phyloP scores from a whole-genome alignment of 768 basidiomycete genomes.

The Gloeopeniophorella convolvens region DNA sequence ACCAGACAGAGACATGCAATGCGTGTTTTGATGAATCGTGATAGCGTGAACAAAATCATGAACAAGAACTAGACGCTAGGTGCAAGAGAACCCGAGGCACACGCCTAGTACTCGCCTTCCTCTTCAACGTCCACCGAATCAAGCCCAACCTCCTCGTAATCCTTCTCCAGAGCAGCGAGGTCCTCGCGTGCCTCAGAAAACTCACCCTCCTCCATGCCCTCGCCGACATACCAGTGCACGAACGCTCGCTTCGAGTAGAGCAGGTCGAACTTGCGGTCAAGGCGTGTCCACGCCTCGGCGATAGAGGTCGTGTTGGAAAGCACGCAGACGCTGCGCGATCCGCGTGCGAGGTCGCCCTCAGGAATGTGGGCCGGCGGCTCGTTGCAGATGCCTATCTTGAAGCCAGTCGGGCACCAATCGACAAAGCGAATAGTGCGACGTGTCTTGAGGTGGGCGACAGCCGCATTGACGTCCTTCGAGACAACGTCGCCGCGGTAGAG shows the following conservation, averaged over 20 bases:
- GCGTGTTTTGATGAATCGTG: too few species aligned
- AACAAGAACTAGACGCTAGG: too few species aligned
- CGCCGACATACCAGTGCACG: conserved; percentile 63
- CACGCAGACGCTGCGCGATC: conserved; percentile 71
- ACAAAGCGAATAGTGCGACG: conserved; percentile 76
- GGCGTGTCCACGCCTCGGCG: conserved; percentile 66
- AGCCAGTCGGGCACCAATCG: conserved; percentile 75
- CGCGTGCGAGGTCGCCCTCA: conserved; percentile 71
- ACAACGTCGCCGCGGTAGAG: conserved; percentile 74
- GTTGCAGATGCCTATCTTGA: conserved; percentile 76
- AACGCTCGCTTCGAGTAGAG: conserved; percentile 60
- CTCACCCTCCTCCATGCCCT: conserved; percentile 89
- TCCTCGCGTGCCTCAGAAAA: conserved; percentile 99
- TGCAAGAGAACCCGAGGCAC: too few species aligned
- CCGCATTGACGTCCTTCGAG: conserved; percentile 71
- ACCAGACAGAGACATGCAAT: too few species aligned
- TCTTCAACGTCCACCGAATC: conserved; percentile 46
- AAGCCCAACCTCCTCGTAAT: conserved; percentile 80
- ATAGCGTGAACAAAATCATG: too few species aligned
- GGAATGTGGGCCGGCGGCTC: conserved; percentile 71
- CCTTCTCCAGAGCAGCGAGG: conserved; percentile 95
- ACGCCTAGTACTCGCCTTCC: conserved; percentile 39
- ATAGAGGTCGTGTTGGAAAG: conserved; percentile 70
- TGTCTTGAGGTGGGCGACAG: conserved; percentile 68
- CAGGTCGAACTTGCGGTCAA: conserved; percentile 77